Evolutionary conservation across 495 filamentous ascomycete species (phyloP).

Genomic region (Talaromyces wortmannii): DNA sequence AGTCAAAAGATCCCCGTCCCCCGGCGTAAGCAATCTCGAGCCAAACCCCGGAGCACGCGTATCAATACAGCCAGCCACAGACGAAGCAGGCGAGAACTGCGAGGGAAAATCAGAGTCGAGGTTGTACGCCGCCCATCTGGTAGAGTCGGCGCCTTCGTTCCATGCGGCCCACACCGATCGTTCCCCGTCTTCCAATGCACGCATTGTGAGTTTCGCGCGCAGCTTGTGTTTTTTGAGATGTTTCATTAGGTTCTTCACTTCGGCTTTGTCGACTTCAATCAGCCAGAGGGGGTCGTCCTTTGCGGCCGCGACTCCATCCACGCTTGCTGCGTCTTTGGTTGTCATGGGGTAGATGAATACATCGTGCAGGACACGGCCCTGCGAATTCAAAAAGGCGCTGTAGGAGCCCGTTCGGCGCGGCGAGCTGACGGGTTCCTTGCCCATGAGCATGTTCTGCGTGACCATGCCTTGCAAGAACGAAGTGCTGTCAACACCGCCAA

Average conservation of each 20-base stretch:
- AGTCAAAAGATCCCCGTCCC: constrained; percentile 27
- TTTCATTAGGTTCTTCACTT: constrained; percentile 51
- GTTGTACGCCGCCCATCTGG: constrained; percentile 38
- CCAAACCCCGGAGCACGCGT: constrained; percentile 65
- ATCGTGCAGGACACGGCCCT: constrained; percentile 78
- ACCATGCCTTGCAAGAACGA: constrained; percentile 84
- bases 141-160: constrained; percentile 33
- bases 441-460: constrained; percentile 61
- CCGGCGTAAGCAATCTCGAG: constrained; percentile 44
- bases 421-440: constrained; percentile 27
- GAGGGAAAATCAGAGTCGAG: constrained; percentile 26
- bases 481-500: constrained; percentile 70
- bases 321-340: constrained; percentile 11
- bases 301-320: background rate
- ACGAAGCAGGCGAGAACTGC: constrained; percentile 11
- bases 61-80: constrained; percentile 47
- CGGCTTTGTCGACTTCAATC: constrained; percentile 70
- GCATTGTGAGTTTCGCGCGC: constrained; percentile 66
- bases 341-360: constrained; percentile 75
- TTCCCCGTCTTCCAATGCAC: constrained; percentile 56
- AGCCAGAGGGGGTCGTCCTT: constrained; percentile 59
- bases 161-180: constrained; percentile 61
- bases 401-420: constrained; percentile 51
- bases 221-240: constrained; percentile 82
- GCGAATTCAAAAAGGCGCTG: constrained; percentile 76